Evolutionary conservation across 257 asterid genomes (phyloP).

Genomic region (Knoxia roxburghii): DNA sequence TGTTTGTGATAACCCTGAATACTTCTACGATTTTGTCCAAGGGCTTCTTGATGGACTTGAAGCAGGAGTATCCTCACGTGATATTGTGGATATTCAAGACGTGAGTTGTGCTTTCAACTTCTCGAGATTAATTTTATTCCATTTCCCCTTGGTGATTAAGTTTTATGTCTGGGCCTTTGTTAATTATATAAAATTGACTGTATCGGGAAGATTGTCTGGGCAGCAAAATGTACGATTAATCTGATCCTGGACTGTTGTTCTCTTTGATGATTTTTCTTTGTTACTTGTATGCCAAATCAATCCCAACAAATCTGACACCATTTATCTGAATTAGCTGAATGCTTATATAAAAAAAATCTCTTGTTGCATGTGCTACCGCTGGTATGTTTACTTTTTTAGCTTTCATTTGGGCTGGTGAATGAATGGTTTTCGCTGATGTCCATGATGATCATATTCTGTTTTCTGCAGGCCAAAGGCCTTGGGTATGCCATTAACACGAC

Average conservation of each 20-base stretch:
- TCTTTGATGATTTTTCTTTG: background rate
- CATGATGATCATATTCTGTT: slow-evolving; percentile 4
- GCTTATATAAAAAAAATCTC: background rate
- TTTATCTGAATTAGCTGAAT: background rate
- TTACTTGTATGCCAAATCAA: too few species aligned
- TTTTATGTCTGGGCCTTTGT: background rate
- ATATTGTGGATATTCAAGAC: slow-evolving; percentile 61
- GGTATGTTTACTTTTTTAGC: background rate
- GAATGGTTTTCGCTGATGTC: background rate
- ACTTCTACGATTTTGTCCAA: slow-evolving; percentile 74
- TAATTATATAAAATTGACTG: background rate
- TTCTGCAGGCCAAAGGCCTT: slow-evolving; percentile 85
- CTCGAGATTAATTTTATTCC: background rate
- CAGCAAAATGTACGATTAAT: background rate
- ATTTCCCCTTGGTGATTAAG: background rate
- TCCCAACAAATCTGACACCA: background rate
- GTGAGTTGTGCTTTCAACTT: slow-evolving; percentile 37
- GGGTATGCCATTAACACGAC: slow-evolving; percentile 88
- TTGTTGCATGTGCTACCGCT: background rate
- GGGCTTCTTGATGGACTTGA: slow-evolving; percentile 76
- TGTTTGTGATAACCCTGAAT: slow-evolving; percentile 91
- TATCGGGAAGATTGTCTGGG: background rate
- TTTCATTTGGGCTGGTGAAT: background rate
- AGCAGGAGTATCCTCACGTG: slow-evolving; percentile 69
- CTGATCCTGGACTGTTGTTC: background rate